Evolutionary conservation across 371 early-diverging fungal genomes (phyloP).

Genomic region (Apophysomyces trapeziformis): DNA sequence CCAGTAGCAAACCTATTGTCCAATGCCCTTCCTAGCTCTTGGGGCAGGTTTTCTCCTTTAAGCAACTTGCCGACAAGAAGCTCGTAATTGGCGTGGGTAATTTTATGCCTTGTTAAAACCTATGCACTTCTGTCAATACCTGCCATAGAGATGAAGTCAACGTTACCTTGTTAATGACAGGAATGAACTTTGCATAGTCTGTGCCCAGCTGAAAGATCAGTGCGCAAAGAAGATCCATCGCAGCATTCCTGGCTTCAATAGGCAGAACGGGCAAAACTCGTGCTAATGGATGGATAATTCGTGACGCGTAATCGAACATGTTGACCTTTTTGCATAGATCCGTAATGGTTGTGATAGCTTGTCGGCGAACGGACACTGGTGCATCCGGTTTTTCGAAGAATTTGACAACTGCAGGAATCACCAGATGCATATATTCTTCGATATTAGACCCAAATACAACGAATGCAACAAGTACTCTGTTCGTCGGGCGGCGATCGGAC

Average conservation of each 20-base stretch:
- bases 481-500: slow-evolving; percentile 75
- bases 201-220: slow-evolving; percentile 86
- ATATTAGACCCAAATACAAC: slow-evolving; percentile 87
- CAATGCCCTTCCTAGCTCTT: slow-evolving; percentile 61
- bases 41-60: slow-evolving; percentile 80
- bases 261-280: slow-evolving; percentile 70
- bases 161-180: slow-evolving; percentile 80
- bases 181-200: slow-evolving; percentile 91
- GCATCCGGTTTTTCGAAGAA: slow-evolving; percentile 81
- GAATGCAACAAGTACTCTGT: slow-evolving; percentile 83
- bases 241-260: slow-evolving; percentile 66
- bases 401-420: slow-evolving; percentile 86
- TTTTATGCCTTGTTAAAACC: slow-evolving; percentile 69
- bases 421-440: slow-evolving; percentile 93
- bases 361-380: slow-evolving; percentile 67
- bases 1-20: slow-evolving; percentile 34
- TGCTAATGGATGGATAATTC: slow-evolving; percentile 91
- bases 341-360: slow-evolving; percentile 82
- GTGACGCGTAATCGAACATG: slow-evolving; percentile 88
- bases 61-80: slow-evolving; percentile 72
- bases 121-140: slow-evolving; percentile 17
- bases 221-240: slow-evolving; percentile 85
- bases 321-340: slow-evolving; percentile 81
- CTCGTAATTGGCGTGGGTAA: slow-evolving; percentile 75
- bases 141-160: neutral